phyloP scores from a whole-genome alignment of 2,329 filamentous ascomycete species.

The Xylaria sp. region DNA sequence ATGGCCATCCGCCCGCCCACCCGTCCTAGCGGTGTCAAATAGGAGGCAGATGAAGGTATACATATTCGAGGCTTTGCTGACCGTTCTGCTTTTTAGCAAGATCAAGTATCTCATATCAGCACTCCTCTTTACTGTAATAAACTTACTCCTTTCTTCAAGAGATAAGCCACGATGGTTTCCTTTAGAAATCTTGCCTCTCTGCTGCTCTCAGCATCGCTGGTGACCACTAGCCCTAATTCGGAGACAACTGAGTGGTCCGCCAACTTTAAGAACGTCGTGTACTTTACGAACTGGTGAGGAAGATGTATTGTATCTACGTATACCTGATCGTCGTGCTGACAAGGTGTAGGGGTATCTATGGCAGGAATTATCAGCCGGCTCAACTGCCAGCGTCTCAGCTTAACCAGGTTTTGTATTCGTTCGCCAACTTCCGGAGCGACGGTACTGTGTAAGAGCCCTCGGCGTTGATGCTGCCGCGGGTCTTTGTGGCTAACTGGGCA shows the following conservation, averaged over 20 bases:
- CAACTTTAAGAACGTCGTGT: slow-evolving; percentile 58
- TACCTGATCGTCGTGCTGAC: slow-evolving; percentile 19
- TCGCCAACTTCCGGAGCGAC: slow-evolving; percentile 77
- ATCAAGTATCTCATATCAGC: too few species aligned
- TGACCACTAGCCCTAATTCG: slow-evolving; percentile 40
- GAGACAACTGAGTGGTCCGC: slow-evolving; percentile 42
- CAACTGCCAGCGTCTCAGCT: slow-evolving; percentile 76
- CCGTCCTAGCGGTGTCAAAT: slow-evolving; percentile 22
- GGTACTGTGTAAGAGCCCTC: slow-evolving; percentile 75
- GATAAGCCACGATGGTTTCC: slow-evolving; percentile 43
- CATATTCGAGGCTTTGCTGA: slow-evolving; percentile 36
- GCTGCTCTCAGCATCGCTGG: slow-evolving; percentile 45
- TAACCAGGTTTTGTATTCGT: slow-evolving; percentile 83
- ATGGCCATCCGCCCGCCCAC: slow-evolving; percentile 20
- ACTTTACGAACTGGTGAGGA: slow-evolving; percentile 62
- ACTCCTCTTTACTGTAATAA: too few species aligned
- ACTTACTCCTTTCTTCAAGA: slow-evolving; percentile 30
- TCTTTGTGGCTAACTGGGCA: slow-evolving; percentile 32
- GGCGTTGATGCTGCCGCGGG: neutral
- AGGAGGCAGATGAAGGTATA: slow-evolving; percentile 25
- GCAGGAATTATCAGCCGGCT: slow-evolving; percentile 75
- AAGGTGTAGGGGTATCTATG: slow-evolving; percentile 73
- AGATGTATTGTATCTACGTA: slow-evolving; percentile 15
- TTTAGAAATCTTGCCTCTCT: slow-evolving; percentile 42
- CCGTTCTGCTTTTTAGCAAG: slow-evolving; percentile 19